Evolutionary conservation across 106 monocot genomes (phyloP).

Genomic region (Amphibolis antarctica): DNA sequence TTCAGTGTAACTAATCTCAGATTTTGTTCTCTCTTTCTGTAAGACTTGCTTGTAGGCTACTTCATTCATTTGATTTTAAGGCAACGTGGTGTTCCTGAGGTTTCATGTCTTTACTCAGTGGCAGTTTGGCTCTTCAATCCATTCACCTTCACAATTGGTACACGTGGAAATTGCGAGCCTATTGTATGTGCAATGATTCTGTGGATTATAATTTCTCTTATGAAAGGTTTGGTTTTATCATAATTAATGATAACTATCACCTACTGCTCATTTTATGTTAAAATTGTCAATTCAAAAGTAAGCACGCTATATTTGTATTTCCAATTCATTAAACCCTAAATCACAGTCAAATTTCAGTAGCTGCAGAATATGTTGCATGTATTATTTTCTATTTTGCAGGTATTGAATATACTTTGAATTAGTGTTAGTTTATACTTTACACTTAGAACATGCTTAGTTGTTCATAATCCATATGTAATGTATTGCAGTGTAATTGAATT

Average conservation of each 20-base stretch:
- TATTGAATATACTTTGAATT: too few relatives aligned
- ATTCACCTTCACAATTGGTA: conserved; percentile 25
- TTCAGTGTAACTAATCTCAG: not conserved
- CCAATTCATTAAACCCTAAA: too few relatives aligned
- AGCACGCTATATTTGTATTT: not conserved
- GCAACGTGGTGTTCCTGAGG: conserved; percentile 50
- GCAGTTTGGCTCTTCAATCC: conserved; percentile 51
- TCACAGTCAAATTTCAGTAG: too few relatives aligned
- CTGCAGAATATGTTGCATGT: not conserved
- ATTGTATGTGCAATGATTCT: conserved; percentile 73
- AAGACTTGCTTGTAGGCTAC: conserved; percentile 78
- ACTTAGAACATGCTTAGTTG: too few relatives aligned
- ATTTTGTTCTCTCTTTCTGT: not conserved
- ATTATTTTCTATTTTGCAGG: too few relatives aligned
- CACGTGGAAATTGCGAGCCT: conserved; percentile 23
- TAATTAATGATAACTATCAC: not conserved
- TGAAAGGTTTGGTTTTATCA: conserved; percentile 34
- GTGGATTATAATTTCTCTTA: conserved; percentile 73
- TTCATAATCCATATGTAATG: too few relatives aligned
- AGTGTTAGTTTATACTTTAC: too few relatives aligned
- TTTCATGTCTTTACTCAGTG: conserved; percentile 39
- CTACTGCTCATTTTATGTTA: too few relatives aligned
- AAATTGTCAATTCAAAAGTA: too few relatives aligned
- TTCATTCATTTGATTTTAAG: conserved; percentile 56
- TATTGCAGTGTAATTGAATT: too few relatives aligned